Base-by-base conservation (phyloP, 2,329 filamentous ascomycete genomes). In the Fusarium cicatricum region DNA sequence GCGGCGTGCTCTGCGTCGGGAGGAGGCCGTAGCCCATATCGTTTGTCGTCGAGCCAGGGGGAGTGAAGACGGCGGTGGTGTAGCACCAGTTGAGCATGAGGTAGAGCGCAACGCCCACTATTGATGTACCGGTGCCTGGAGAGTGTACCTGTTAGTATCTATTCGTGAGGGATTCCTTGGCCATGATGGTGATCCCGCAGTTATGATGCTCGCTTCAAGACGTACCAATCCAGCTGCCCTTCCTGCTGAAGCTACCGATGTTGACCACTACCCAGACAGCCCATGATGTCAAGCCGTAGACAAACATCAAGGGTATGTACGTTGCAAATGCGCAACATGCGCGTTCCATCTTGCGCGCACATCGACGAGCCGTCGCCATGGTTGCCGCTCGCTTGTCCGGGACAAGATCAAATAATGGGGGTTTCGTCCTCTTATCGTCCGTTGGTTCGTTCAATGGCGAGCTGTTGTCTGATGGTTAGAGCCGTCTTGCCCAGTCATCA, bases 261-360 rank as follows among this genome's bases (percentile, higher is more conserved):
- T 82, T 87, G 41, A 90, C 83, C 67, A 93, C 84, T 9, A 97
- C 92, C 83, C 90, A 97, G n/a, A 90, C 85, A 3, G 92, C 93
- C 95, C 95, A 99, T 11, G 90, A 90, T n/a, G 92, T 94, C 64
- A 97, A 75, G 51, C 89, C 84, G 71, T 97, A 97, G 54, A 98
- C 91, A 71, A 98, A 97, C 23, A 80, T 80, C 15, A 98, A 82
- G n/a, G 94, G 94, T 65, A 96, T 91, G 74, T 92, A 97, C 21
- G 86, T 90, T 47, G 90, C 82, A 57, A 87, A 85, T 37, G 82
- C 79, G 78, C 93, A 98, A 81, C 92, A 97, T 70, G 85, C 88
- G 43, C 92, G 89, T 81, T 97, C 93, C 68, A 90, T 48, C 72
- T 83, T 85, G 62, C 90, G 83, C 42, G 85, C 88, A 80, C 85